phyloP scores from a whole-genome alignment of 164 flowering plant species.

The Vitis labrusca region DNA sequence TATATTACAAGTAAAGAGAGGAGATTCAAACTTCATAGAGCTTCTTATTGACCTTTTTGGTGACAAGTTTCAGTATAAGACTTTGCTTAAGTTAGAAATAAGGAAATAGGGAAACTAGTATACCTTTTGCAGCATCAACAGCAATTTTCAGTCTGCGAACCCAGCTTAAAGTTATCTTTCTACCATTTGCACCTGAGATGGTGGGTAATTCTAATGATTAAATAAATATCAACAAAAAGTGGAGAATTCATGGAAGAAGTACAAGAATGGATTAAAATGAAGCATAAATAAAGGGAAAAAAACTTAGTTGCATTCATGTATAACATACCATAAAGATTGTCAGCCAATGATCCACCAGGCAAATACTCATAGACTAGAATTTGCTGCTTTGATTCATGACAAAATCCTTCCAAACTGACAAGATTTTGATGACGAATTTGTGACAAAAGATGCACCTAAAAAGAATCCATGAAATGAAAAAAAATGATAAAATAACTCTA shows the following conservation, averaged over 20 bases:
- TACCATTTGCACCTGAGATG: constrained; percentile 61
- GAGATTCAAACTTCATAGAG: too few relatives aligned
- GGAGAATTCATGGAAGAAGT: not conserved
- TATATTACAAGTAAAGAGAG: too few relatives aligned
- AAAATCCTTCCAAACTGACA: constrained; percentile 79
- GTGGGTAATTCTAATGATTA: not conserved
- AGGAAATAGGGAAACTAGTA: not conserved
- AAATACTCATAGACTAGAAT: constrained; percentile 82
- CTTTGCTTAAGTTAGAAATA: not conserved
- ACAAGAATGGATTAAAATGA: not conserved
- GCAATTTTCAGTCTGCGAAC: constrained; percentile 81
- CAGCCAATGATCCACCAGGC: constrained; percentile 83
- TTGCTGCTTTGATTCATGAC: constrained; percentile 74
- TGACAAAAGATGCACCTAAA: constrained; percentile 72
- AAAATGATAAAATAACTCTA: not conserved
- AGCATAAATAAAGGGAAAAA: not conserved
- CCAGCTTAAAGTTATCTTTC: constrained; percentile 68
- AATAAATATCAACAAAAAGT: not conserved
- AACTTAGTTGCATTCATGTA: not conserved
- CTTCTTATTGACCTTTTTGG: too few relatives aligned
- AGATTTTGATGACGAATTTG: constrained; percentile 81
- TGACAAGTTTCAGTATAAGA: too few relatives aligned
- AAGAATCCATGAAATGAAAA: not conserved
- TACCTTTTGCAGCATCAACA: constrained; percentile 91
- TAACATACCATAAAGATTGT: constrained; percentile 73